These are phyloP conservation scores for Curvularia sp. DNA, from an alignment of 2,329 filamentous ascomycete genomes.

Conservation along the genomic window DNA sequence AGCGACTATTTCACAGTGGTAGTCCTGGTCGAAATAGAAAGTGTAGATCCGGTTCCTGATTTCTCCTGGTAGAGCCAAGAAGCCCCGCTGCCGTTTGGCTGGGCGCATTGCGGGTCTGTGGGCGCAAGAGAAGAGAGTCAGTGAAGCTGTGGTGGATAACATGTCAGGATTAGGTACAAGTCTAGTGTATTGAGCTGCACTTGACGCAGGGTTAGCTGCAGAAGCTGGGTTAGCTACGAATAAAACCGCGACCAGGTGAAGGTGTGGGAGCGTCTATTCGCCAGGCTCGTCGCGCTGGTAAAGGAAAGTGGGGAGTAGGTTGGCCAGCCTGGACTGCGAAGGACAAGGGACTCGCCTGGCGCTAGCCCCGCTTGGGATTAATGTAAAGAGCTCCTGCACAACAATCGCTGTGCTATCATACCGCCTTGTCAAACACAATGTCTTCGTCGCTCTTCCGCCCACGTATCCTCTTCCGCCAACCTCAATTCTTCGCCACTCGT, in stretches of 20 bases:
- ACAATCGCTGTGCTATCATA: constrained; percentile 32
- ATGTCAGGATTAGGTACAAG: neutral
- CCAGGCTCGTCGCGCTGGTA: neutral
- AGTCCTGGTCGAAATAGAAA: constrained; percentile 41
- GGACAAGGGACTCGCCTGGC: neutral
- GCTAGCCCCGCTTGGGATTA: constrained; percentile 11
- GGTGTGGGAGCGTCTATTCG: neutral
- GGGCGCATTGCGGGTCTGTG: constrained; percentile 9
- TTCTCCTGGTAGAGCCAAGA: constrained; percentile 56
- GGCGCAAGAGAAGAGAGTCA: constrained; percentile 23
- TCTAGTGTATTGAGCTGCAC: neutral
- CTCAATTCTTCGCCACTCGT: constrained; percentile 22
- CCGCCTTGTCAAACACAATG: constrained; percentile 39
- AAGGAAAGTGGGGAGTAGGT: constrained; percentile 3
- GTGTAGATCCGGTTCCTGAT: constrained; percentile 58
- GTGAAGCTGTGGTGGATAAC: constrained; percentile 2
- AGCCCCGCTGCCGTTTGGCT: constrained; percentile 32
- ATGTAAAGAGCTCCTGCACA: constrained; percentile 28
- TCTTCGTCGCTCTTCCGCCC: constrained; percentile 32
- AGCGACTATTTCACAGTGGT: constrained; percentile 37
- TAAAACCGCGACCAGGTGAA: neutral
- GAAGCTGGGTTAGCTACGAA: neutral
- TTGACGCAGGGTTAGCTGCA: neutral
- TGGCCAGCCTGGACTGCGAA: constrained; percentile 5
- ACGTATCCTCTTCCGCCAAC: constrained; percentile 19